These are phyloP conservation scores for Chrysosporium keratinophilum DNA, from an alignment of 2,329 filamentous ascomycete genomes.

Conservation along the genomic window DNA sequence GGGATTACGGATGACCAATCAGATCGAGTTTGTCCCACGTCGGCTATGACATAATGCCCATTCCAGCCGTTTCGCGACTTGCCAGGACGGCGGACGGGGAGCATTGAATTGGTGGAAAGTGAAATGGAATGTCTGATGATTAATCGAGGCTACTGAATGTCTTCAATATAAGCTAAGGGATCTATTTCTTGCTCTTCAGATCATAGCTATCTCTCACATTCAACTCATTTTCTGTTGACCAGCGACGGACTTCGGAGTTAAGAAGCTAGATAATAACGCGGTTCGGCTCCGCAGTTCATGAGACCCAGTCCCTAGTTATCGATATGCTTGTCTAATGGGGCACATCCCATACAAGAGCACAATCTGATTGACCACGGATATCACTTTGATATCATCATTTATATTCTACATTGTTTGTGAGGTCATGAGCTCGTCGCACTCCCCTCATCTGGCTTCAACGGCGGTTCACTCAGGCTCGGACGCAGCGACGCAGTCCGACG, in stretches of 20 bases:
- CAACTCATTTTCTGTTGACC: too few species aligned
- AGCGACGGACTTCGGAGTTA: neutral
- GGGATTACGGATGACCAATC: neutral
- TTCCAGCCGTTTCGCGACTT: too few species aligned
- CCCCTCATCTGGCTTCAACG: neutral
- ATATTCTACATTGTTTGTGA: neutral
- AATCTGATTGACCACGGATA: neutral
- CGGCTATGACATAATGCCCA: neutral
- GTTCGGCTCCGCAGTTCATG: neutral
- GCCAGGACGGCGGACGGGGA: too few species aligned
- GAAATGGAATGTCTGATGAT: too few species aligned
- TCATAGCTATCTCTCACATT: too few species aligned
- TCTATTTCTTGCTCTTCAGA: too few species aligned
- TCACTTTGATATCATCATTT: neutral
- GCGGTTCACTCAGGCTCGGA: neutral
- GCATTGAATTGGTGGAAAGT: too few species aligned
- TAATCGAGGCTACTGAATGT: too few species aligned
- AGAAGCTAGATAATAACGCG: neutral
- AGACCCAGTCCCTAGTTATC: neutral
- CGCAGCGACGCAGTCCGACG: neutral
- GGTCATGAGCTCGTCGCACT: constrained; percentile 6
- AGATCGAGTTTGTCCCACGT: too few species aligned
- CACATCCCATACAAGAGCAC: too few species aligned
- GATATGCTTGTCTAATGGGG: neutral
- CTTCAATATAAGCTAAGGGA: too few species aligned